These are phyloP conservation scores for Suhomyces tanzawaensis DNA, from an alignment of 805 yeast genomes.

Conservation along the genomic window DNA sequence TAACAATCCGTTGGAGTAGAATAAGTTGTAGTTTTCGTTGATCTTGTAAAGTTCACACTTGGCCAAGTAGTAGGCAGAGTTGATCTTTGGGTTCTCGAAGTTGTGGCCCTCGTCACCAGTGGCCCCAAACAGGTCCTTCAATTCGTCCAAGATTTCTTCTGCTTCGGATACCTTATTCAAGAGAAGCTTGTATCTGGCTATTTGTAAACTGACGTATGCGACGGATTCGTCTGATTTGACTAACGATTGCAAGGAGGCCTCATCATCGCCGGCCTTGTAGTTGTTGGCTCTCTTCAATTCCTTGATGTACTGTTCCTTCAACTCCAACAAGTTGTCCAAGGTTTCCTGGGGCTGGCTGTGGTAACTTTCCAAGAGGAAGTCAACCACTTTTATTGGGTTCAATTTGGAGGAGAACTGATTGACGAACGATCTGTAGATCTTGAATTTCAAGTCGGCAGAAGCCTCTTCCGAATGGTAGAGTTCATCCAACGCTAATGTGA, in stretches of 20 bases:
- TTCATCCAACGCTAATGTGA: slow-evolving; percentile 63
- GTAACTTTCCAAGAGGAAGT: slow-evolving; percentile 61
- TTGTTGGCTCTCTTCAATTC: slow-evolving; percentile 27
- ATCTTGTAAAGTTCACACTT: slow-evolving; percentile 72
- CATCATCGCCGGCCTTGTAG: slow-evolving; percentile 25
- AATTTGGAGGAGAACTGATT: slow-evolving; percentile 63
- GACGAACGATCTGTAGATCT: slow-evolving; percentile 71
- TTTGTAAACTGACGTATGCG: slow-evolving; percentile 53
- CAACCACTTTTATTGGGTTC: slow-evolving; percentile 76
- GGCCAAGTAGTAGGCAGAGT: slow-evolving; percentile 80
- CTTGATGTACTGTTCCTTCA: slow-evolving; percentile 25
- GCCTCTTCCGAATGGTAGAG: slow-evolving; percentile 46
- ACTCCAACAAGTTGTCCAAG: slow-evolving; percentile 35
- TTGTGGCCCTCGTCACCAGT: slow-evolving; percentile 20
- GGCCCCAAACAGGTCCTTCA: slow-evolving; percentile 55
- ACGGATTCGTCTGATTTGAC: slow-evolving; percentile 55
- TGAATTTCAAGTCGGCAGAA: slow-evolving; percentile 55
- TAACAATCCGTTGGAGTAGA: slow-evolving; percentile 76
- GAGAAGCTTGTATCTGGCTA: slow-evolving; percentile 66
- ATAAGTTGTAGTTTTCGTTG: slow-evolving; percentile 75
- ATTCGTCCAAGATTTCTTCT: slow-evolving; percentile 62
- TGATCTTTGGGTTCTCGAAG: slow-evolving; percentile 51
- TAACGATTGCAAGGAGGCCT: slow-evolving; percentile 22
- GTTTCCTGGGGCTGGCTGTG: slow-evolving; percentile 22
- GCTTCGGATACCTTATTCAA: slow-evolving; percentile 55